Conservation (phyloP, 768 basidiomycete genomes). For the Calocybe indica region DNA sequence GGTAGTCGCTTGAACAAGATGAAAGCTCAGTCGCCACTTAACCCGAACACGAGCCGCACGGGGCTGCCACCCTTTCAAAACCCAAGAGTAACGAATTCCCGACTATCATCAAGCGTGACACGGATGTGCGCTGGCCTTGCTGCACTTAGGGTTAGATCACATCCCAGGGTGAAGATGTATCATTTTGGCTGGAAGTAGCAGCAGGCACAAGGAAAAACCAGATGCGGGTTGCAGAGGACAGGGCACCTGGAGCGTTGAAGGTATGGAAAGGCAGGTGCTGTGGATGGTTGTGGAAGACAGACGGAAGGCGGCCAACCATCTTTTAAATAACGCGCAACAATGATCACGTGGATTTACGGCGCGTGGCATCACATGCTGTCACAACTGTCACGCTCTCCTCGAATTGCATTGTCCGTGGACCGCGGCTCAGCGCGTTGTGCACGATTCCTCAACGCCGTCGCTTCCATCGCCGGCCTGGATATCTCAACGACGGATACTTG, state of each 20-base stretch:
- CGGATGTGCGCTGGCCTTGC: constrained; percentile 26
- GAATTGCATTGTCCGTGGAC: no score
- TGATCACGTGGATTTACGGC: no score
- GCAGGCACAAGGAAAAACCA: constrained; percentile 23
- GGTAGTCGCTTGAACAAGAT: no score
- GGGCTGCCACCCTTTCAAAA: constrained; percentile 12
- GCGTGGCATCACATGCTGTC: no score
- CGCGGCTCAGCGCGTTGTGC: no score
- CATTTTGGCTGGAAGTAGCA: constrained; percentile 46
- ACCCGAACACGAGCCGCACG: constrained; percentile 10
- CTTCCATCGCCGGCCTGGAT: no score
- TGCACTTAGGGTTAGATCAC: constrained; percentile 59
- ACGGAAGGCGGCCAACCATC: no score
- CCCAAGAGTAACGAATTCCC: constrained; percentile 16
- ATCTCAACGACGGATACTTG: no score
- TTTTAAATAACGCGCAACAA: no score
- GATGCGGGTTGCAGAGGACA: constrained; percentile 17
- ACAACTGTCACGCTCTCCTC: no score
- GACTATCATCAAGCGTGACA: constrained; percentile 22
- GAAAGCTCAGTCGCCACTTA: constrained; percentile 11
- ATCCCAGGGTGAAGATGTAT: constrained; percentile 33
- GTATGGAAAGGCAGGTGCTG: constrained; percentile 19
- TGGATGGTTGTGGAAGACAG: no score
- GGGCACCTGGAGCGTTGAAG: constrained; percentile 46
- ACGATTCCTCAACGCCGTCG: no score